Base-by-base conservation (phyloP, 1,284 basidiomycete genomes). In the Porogramme epimiltina region DNA sequence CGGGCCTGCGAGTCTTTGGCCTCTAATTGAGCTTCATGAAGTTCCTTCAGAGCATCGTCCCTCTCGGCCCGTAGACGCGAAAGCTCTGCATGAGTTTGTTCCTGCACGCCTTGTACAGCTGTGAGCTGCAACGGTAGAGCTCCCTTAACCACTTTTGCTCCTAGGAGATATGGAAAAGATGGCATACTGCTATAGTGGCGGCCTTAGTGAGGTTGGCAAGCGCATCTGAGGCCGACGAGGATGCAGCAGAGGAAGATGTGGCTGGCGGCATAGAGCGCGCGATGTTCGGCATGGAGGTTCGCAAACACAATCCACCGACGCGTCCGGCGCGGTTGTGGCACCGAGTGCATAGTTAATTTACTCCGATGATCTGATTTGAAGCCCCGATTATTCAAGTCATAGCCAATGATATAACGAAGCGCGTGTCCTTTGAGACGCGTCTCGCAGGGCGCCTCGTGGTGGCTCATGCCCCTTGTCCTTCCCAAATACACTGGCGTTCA, bases 1-100 rank as follows among this genome's bases (percentile, higher is more conserved):
- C 85, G 78, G 41, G 76, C 70, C 52, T 78, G 79, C 71, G 75
- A 76, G 2, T 71, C 70, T 49, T 79, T 78, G 4, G 70, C 66
- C 46, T 84, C 78, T 31, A 80, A 62, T 46, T 75, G 73, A 23
- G 67, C 61, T 13, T 69, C 65, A 53, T 79, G 76, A 6, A 82
- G 65, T 3, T 73, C 66, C 41, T 77, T 74, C 15, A 82, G 41
- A 0, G 80, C 79, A 36, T 79, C 77, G 53, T 87, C 83, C 33
- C 82, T 77, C 62, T 85, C 81, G 8, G 73, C 63, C 33, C 69
- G 61, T 3, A 73, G 73, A 33, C 75, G 74, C 45, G 75, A 70
- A 53, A 84, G 52, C 19, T 67, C 64, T 5, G 50, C 39, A 15
- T 62, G 56, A 3, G 62, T 58, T 25, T 64, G 62, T 15, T 68